phyloP scores from a whole-genome alignment of 2,329 filamentous ascomycete species.

The Xylariaceae sp. region DNA sequence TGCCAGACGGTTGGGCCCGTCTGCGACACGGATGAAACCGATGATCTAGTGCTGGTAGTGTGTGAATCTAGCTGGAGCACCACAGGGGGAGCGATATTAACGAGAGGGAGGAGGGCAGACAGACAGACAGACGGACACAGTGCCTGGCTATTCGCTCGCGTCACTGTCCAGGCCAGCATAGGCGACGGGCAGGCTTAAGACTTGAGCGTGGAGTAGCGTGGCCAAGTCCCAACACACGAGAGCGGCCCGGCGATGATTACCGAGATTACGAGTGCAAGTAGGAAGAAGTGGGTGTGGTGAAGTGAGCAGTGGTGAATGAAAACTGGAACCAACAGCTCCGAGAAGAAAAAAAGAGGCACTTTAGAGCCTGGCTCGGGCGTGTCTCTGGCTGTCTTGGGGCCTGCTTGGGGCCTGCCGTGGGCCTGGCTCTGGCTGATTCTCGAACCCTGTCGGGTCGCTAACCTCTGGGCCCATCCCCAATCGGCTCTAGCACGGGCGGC shows the following conservation, averaged over 20 bases:
- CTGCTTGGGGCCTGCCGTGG: too few relatives aligned
- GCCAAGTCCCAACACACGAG: neutral
- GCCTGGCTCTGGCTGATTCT: neutral
- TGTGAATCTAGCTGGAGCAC: neutral
- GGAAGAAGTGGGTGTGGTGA: too few relatives aligned
- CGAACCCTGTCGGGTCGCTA: conserved; percentile 8
- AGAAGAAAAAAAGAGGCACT: neutral
- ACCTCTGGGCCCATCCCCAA: conserved; percentile 11
- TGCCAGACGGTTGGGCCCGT: conserved; percentile 2
- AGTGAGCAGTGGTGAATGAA: neutral
- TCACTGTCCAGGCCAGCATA: too few relatives aligned
- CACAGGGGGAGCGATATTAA: neutral
- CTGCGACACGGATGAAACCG: conserved; percentile 6
- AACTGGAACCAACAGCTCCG: neutral
- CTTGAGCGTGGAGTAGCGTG: too few relatives aligned
- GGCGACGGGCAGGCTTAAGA: too few relatives aligned
- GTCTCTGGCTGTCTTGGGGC: too few relatives aligned
- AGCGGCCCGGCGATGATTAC: neutral
- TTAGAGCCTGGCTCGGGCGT: too few relatives aligned
- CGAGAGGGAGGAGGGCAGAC: neutral
- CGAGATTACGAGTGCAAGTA: too few relatives aligned
- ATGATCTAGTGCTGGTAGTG: neutral
- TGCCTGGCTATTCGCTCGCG: neutral
- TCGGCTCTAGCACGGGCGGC: conserved; percentile 10
- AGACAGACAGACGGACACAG: neutral